Evolutionary conservation across 352 stramenopile genomes (phyloP).

Genomic region (Pythium aristosporum): DNA sequence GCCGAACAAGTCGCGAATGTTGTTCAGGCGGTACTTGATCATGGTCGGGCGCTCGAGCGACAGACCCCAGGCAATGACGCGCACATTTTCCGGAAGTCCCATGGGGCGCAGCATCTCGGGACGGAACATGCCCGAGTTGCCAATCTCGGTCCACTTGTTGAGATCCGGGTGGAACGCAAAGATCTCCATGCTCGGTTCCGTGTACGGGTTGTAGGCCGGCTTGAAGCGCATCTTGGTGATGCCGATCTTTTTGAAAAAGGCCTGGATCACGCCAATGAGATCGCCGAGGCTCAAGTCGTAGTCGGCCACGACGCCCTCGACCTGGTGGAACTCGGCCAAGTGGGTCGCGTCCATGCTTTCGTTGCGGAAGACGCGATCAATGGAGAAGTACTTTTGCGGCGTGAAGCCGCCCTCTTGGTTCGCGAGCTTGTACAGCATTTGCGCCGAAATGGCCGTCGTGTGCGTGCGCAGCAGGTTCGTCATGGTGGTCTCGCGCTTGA

Average conservation of each 20-base stretch:
- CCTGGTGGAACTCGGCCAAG: slow-evolving; percentile 99
- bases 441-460: slow-evolving; percentile 98
- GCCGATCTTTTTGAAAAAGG: slow-evolving; percentile 99
- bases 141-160: slow-evolving; percentile 99
- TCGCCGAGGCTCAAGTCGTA: slow-evolving; percentile 98
- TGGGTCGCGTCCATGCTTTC: slow-evolving; percentile 99
- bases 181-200: slow-evolving; percentile 99
- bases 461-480: slow-evolving; percentile 99
- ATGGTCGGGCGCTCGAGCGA: slow-evolving; percentile 99
- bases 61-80: slow-evolving; percentile 99
- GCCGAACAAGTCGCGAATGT: slow-evolving; percentile 99
- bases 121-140: slow-evolving; percentile 99
- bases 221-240: slow-evolving; percentile 99
- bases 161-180: slow-evolving; percentile 99
- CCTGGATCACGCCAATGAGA: slow-evolving; percentile 99
- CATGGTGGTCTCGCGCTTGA: slow-evolving; percentile 95
- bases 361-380: slow-evolving; percentile 99
- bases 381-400: slow-evolving; percentile 98
- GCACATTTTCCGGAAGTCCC: slow-evolving; percentile 98
- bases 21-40: slow-evolving; percentile 99
- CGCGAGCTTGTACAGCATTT: slow-evolving; percentile 98
- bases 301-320: slow-evolving; percentile 98
- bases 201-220: slow-evolving; percentile 99
- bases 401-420: slow-evolving; percentile 96
- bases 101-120: slow-evolving; percentile 99